phyloP scores from a whole-genome alignment of 371 early-diverging fungal genomes.

The Nematocida sp. region DNA sequence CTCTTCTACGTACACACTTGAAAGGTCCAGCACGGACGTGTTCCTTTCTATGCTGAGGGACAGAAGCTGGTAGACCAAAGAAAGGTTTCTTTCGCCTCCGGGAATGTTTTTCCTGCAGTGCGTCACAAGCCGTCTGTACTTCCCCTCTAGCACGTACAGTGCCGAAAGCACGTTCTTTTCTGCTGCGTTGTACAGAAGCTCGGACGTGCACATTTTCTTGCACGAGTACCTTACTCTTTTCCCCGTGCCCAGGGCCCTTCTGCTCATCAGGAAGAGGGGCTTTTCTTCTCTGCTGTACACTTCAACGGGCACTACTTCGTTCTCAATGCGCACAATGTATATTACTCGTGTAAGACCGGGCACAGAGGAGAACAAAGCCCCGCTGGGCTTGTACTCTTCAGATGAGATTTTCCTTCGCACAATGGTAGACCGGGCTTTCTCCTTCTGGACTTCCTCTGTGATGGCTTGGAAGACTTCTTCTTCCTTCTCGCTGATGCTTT shows the following conservation, averaged over 20 bases:
- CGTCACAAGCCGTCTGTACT: too few species aligned
- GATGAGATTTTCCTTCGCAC: background rate
- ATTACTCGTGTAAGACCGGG: constrained; percentile 5
- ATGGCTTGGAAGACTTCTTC: background rate
- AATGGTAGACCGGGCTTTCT: background rate
- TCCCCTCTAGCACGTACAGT: background rate
- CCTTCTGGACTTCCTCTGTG: background rate
- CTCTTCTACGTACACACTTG: background rate
- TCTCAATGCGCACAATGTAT: background rate
- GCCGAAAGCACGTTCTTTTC: background rate
- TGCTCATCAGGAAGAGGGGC: background rate
- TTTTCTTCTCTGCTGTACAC: constrained; percentile 3
- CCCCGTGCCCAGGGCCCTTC: background rate
- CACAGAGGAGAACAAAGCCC: background rate
- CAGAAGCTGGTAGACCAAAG: background rate
- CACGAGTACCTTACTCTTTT: constrained; percentile 17
- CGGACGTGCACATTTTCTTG: background rate
- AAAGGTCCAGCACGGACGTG: background rate
- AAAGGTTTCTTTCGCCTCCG: too few species aligned
- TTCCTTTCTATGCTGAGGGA: background rate
- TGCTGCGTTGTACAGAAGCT: background rate
- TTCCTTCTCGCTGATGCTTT: constrained; percentile 25
- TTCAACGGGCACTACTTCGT: constrained; percentile 18
- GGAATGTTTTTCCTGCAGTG: too few species aligned
- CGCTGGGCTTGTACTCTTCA: background rate